These are phyloP conservation scores for Ceratocystis lukuohia DNA, from an alignment of 2,329 filamentous ascomycete species.

Conservation along the genomic window DNA sequence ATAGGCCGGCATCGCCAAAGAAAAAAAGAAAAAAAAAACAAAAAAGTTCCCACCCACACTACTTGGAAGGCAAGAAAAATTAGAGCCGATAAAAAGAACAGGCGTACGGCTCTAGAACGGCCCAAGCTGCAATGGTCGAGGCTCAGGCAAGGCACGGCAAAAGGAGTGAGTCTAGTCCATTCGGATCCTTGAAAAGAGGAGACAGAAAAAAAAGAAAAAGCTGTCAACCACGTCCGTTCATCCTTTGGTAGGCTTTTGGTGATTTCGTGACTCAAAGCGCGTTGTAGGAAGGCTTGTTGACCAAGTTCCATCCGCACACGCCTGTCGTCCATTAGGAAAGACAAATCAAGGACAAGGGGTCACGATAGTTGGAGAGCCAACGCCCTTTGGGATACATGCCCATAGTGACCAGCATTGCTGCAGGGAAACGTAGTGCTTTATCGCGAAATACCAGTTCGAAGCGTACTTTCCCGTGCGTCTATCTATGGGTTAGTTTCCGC, in stretches of 20 bases:
- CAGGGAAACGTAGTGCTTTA: background rate
- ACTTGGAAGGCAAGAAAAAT: background rate
- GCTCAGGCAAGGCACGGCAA: constrained; percentile 2
- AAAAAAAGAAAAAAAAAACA: background rate
- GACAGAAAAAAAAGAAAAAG: background rate
- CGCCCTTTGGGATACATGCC: background rate
- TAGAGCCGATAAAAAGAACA: constrained; percentile 8
- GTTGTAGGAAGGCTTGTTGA: background rate
- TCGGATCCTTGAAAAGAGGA: constrained; percentile 3
- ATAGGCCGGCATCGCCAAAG: background rate
- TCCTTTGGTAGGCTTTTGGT: background rate
- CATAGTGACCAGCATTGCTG: background rate
- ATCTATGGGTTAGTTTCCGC: background rate
- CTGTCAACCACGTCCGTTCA: background rate
- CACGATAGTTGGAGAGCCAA: background rate
- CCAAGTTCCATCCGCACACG: background rate
- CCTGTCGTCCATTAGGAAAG: background rate
- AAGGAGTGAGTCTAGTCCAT: constrained; percentile 5
- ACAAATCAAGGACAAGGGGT: background rate
- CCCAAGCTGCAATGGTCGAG: constrained; percentile 6
- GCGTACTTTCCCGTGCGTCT: background rate
- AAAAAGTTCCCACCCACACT: constrained; percentile 1
- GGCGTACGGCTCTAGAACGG: constrained; percentile 4
- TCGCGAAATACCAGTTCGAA: background rate
- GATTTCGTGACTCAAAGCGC: background rate